Base-by-base conservation (phyloP, 305 asterid species). In the Coffea humblotiana region DNA sequence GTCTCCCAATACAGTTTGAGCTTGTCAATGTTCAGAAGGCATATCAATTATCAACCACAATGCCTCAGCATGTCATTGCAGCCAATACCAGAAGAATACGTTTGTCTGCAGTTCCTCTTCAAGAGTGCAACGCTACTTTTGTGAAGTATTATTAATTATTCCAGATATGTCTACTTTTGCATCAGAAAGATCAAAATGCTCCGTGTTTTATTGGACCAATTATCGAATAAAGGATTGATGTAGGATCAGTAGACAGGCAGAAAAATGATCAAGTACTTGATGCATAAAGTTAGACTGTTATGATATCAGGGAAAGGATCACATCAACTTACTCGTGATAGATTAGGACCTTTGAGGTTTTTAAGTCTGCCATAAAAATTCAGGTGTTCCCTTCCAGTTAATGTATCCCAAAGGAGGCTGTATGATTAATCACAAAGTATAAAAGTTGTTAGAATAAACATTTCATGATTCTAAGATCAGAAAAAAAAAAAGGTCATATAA, bases 371-470 rank as follows among this genome's bases (percentile, higher is more conserved):
- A 25, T 82, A 86, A 81, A 86, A 86, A 76, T 77, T 80, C 11
- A 86, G 68, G 76, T 86, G 89, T 48, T 86, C 89, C 74, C 86
- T 84, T 79, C 83, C 89, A 8, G 87, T 86, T 74, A 86, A 56
- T 60, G 84, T 84, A 71, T 84, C 87, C 89, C 89, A 86, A 16
- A 84, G 86, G 81, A 84, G 75, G 83, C 89, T 86, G 76, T n/a
- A 77, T 40, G 18, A 32, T 71, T 29, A 79, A 49, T 40, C 61
- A 54, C 51, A 9, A 58, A 29, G 48, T 1, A 51, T 35, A 67
- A 68, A 78, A 18, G 2, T 49, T 70, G 78, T 9, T 23, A 52
- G 13, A 35, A 32, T 72, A 74, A 19, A 47, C 48, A 32, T 32
- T 9, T 48, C 14, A 2, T 47, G 27, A 67, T 71, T 32, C 71